Conservation (phyloP, 2,329 filamentous ascomycete species). For the Penicillium brasilianum region DNA sequence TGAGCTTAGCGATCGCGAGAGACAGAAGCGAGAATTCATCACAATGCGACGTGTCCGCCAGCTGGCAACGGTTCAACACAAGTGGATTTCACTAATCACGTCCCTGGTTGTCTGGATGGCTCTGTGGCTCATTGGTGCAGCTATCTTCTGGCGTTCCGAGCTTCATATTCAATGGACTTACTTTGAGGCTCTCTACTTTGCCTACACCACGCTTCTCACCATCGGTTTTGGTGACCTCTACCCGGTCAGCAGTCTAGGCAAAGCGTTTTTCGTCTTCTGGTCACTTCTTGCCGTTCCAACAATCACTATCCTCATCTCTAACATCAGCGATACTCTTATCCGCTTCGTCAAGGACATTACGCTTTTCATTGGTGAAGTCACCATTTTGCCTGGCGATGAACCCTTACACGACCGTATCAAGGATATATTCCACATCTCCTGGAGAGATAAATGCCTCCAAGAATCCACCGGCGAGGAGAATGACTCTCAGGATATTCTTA, state of each 20-base stretch:
- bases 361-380: constrained; percentile 60
- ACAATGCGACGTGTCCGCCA: constrained; percentile 55
- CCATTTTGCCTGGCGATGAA: constrained; percentile 58
- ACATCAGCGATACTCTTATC: constrained; percentile 50
- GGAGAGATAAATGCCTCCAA: constrained; percentile 26
- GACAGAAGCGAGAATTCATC: constrained; percentile 46
- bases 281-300: constrained; percentile 47
- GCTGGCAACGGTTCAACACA: constrained; percentile 46
- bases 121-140: constrained; percentile 51
- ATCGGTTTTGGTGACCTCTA: constrained; percentile 49
- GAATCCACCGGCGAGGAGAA: constrained; percentile 21
- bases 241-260: constrained; percentile 41
- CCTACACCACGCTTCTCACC: constrained; percentile 46
- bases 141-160: constrained; percentile 45
- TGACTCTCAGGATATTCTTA: constrained; percentile 3
- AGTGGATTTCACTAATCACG: constrained; percentile 47
- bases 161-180: constrained; percentile 41
- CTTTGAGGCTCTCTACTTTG: constrained; percentile 46
- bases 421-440: constrained; percentile 30
- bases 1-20: constrained; percentile 27
- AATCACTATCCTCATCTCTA: constrained; percentile 48
- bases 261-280: constrained; percentile 49
- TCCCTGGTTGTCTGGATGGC: constrained; percentile 47
- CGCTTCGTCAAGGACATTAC: constrained; percentile 60
- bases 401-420: constrained; percentile 39